Evolutionary conservation across 2,329 filamentous ascomycete genomes (phyloP).

Genomic region (Polytolypa hystricis): DNA sequence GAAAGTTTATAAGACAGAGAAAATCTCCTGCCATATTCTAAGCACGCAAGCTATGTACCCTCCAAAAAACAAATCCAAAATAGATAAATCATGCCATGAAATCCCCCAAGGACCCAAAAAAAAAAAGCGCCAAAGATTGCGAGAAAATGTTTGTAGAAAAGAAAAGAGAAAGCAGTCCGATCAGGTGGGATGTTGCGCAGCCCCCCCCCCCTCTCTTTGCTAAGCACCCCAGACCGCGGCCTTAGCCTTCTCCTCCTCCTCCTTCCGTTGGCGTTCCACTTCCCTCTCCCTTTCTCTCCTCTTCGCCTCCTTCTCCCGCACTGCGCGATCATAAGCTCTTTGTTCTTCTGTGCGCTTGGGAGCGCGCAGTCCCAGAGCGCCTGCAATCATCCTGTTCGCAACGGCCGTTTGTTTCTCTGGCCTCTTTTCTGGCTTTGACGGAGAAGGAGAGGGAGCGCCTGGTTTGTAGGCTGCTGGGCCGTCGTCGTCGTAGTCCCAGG

Average conservation of each 20-base stretch:
- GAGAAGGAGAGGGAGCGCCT: conserved; percentile 8
- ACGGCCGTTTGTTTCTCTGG: conserved; percentile 93
- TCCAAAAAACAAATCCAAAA: too few species aligned
- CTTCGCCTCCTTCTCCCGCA: conserved; percentile 76
- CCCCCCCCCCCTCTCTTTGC: not conserved
- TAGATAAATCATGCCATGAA: too few species aligned
- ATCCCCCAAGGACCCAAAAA: too few species aligned
- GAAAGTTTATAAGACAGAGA: too few species aligned
- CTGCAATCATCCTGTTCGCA: conserved; percentile 79
- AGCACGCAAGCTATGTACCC: too few species aligned
- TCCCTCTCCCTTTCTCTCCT: conserved; percentile 61
- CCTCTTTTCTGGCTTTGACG: conserved; percentile 26
- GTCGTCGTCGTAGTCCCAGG: too few species aligned
- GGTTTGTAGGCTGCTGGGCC: too few species aligned
- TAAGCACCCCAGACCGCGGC: conserved; percentile 72
- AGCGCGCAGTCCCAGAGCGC: conserved; percentile 68
- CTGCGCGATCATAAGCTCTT: conserved; percentile 68
- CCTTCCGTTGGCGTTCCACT: conserved; percentile 50
- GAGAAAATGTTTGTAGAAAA: too few species aligned
- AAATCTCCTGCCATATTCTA: too few species aligned
- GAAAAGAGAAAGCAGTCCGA: too few species aligned
- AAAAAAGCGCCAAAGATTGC: too few species aligned
- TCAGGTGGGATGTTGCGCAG: too few species aligned
- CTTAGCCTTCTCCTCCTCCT: conserved; percentile 62
- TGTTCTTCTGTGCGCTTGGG: conserved; percentile 82